Percentiles rank a stretch among this genome's conserved stretches.
These are phyloP conservation scores for Alternaria viburni DNA, from an alignment of 2,329 filamentous ascomycete genomes.

Conservation along the genomic window DNA sequence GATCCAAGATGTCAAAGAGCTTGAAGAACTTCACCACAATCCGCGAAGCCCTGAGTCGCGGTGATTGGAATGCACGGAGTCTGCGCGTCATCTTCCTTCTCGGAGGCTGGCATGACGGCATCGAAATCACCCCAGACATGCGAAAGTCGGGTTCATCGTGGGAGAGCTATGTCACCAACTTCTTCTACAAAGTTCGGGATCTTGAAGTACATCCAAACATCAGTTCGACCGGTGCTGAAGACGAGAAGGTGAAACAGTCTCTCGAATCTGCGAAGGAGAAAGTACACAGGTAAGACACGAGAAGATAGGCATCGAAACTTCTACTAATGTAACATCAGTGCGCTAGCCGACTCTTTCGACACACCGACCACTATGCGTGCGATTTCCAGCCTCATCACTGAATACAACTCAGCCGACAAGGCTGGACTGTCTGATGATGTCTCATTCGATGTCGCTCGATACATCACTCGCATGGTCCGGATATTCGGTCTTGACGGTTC, in stretches of 20 bases:
- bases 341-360: constrained; percentile 85
- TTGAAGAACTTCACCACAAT: constrained; percentile 97
- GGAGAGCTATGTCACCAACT: constrained; percentile 79
- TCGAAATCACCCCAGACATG: constrained; percentile 88
- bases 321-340: constrained; percentile 41
- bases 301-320: not conserved
- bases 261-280: constrained; percentile 62
- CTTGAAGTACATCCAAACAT: constrained; percentile 48
- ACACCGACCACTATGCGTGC: constrained; percentile 79
- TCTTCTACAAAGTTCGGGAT: constrained; percentile 66
- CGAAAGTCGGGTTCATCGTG: constrained; percentile 75
- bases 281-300: constrained; percentile 53
- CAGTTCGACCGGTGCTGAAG: constrained; percentile 35
- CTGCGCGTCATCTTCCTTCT: constrained; percentile 87
- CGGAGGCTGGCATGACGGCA: constrained; percentile 86
- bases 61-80: constrained; percentile 77
- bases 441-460: constrained; percentile 67
- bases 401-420: constrained; percentile 67
- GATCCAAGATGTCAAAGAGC: constrained; percentile 94
- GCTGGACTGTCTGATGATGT: constrained; percentile 53
- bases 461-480: constrained; percentile 82
- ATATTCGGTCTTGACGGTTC: constrained; percentile 80
- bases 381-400: constrained; percentile 78
- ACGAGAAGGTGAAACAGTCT: constrained; percentile 54
- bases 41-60: constrained; percentile 73